Base-by-base conservation (phyloP, 345 rosid genomes). In the Boechera retrofracta region DNA sequence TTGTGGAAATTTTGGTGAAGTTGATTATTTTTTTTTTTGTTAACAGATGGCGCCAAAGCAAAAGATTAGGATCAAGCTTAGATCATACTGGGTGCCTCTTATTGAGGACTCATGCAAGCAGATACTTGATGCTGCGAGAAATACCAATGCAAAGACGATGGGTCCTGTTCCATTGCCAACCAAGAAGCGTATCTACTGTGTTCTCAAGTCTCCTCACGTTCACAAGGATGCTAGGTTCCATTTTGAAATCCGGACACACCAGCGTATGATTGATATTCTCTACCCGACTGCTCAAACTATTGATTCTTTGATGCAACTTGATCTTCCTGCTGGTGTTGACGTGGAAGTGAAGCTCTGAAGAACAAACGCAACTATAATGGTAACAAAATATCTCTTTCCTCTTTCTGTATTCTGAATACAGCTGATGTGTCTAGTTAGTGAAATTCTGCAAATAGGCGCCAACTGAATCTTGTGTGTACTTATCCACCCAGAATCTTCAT, bases 141-240 rank as follows among this genome's bases (percentile, higher is more conserved):
- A 76, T 48, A 92, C 97, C 16, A 89, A 95, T 54, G 99, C 98
- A 1, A 92, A 91, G 84, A 92, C 98, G 42, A 89, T 89, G 94
- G 98, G 98, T 24, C 96, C 97, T 35, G 98, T 95, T 75, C 99
- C 98, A 0, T 82, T 92, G 74, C 99, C 97, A 0, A 95, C 99
- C 55, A 95, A 92, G 91, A 95, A 79, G 80, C 83, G 94, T 44
- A 33, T 92, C 75, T 92, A 88, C 76, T 95, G 99, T 87, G 96
- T 95, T 69, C 98, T 95, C 55, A 92, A 91, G 84, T 95, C 99
- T 54, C 98, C 98, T 15, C 98, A 95, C n/a, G 99, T 95, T 55
- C 94, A 92, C 87, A 92, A 95, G 85, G 99, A 95, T 70, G 99
- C 99, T 32, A 85, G 99, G 85, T 92, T 92, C 72, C 98, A 95